Evolutionary conservation across 257 asterid species (phyloP), one percentile per base, ranked within the genome.

Genomic region (Penstemon newberryi): DNA sequence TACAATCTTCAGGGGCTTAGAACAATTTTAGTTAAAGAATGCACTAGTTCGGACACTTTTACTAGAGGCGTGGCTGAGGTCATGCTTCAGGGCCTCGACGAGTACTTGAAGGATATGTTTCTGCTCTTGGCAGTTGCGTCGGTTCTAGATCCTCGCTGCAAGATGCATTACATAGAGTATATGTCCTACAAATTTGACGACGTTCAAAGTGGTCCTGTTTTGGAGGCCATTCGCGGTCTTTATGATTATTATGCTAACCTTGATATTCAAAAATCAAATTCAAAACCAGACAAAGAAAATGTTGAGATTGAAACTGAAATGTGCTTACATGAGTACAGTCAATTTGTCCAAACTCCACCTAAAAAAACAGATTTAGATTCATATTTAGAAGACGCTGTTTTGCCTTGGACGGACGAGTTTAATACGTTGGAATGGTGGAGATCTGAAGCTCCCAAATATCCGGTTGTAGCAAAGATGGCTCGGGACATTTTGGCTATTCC

Each of bases 81-180:
- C 33, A 57, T 57, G 63, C 44, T 57, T 5, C 63, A 57, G 8
- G 37, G 63, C 12, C 63, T 57, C 7, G 44, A 57, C 8, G 9
- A 33, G 3, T 57, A 57, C 44, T 4, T 57, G 11, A 57, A 40
- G 38, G 50, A 60, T 7, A 60, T 13, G 13, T 56, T 56, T 33
- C 43, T 56, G 61, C 13, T 56, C 61, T 56, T 8, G 41, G 61
- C 13, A 25, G 15, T 56, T 33, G 42, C 61, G 2, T 60, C 50
- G 6, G 65, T 60, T 18, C 38, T 60, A 19, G 65, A 60, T 60
- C 36, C 65, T 3, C 65, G 11, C 7, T 60, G 65, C 65, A 60
- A 60, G 49, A 39, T 60, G 65, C 65, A 60, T 10, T 13, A 41
- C 49, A 60, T 60, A 10, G 50, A 60, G 9, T 39, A 25, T 25